Percentiles rank a stretch among this genome's conserved stretches.
These are phyloP conservation scores for Zygoascus ofunaensis DNA, from an alignment of 805 yeast species.

Conservation along the genomic window DNA sequence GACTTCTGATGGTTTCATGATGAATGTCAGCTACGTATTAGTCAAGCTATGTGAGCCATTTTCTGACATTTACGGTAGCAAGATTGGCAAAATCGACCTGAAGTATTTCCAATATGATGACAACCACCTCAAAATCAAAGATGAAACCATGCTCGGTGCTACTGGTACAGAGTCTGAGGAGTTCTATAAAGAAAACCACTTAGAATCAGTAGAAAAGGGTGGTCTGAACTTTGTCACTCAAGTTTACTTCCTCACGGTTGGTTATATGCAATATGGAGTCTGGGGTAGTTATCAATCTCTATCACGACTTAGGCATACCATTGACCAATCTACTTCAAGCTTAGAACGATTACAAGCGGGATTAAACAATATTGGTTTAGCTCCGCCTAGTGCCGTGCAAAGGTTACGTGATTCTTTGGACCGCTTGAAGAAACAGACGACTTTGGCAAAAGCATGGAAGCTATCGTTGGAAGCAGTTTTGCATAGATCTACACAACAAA, in stretches of 20 bases:
- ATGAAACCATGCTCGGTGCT: slow-evolving; percentile 77
- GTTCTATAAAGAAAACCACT: slow-evolving; percentile 35
- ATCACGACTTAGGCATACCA: slow-evolving; percentile 42
- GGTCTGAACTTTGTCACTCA: slow-evolving; percentile 77
- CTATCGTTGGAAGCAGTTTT: slow-evolving; percentile 58
- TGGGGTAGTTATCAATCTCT: slow-evolving; percentile 63
- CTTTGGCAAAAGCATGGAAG: slow-evolving; percentile 35
- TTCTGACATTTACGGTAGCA: slow-evolving; percentile 52
- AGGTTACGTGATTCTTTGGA: slow-evolving; percentile 26
- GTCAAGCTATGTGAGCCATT: slow-evolving; percentile 77
- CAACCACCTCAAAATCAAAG: slow-evolving; percentile 33
- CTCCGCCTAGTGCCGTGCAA: slow-evolving; percentile 8
- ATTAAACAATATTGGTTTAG: slow-evolving; percentile 23
- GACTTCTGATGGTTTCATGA: slow-evolving; percentile 74
- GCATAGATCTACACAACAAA: slow-evolving; percentile 41
- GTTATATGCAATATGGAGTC: slow-evolving; percentile 79
- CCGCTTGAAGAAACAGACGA: slow-evolving; percentile 37
- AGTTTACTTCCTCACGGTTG: slow-evolving; percentile 69
- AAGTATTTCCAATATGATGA: slow-evolving; percentile 58
- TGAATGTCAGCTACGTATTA: slow-evolving; percentile 60
- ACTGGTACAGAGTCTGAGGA: slow-evolving; percentile 61
- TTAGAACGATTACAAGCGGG: slow-evolving; percentile 39
- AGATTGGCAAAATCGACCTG: slow-evolving; percentile 68
- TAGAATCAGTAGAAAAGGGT: slow-evolving; percentile 14
- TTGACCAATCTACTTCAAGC: slow-evolving; percentile 42